Percentiles rank a stretch among this genome's conserved stretches.
These are phyloP conservation scores for Aleurites moluccanus DNA, from an alignment of 441 rosid species.

Conservation along the genomic window DNA sequence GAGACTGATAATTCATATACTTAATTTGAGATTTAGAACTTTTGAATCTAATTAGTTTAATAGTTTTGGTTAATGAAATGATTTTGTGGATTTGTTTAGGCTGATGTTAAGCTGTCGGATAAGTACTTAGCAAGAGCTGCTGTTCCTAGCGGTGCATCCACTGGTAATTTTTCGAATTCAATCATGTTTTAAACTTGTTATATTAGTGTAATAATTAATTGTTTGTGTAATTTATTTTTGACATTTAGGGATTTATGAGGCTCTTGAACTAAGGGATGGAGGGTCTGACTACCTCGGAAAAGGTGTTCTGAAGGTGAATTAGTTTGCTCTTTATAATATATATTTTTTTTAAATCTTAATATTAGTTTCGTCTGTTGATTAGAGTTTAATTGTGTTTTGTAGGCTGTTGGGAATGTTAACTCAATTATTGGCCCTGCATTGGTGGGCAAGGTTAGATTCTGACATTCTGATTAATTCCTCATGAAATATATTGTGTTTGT, in stretches of 20 bases:
- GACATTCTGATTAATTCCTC: neutral
- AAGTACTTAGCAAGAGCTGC: slow-evolving; percentile 62
- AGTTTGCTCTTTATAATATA: neutral
- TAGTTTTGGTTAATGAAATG: neutral
- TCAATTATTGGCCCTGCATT: slow-evolving; percentile 83
- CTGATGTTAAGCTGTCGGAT: slow-evolving; percentile 54
- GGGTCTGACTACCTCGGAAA: slow-evolving; percentile 95
- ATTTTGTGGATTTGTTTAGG: slow-evolving; percentile 33
- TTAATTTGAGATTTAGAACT: too few relatives aligned
- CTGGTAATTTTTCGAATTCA: slow-evolving; percentile 48
- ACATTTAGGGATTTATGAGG: slow-evolving; percentile 77
- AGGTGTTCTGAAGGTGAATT: slow-evolving; percentile 26
- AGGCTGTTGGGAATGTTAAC: slow-evolving; percentile 96
- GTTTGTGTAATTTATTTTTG: neutral
- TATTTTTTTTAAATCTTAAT: neutral
- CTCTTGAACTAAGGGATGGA: slow-evolving; percentile 94
- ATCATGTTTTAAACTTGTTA: neutral
- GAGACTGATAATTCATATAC: neutral
- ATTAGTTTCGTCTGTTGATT: neutral
- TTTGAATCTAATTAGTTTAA: neutral
- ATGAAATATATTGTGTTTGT: neutral
- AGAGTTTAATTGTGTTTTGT: neutral
- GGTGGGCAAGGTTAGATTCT: slow-evolving; percentile 69
- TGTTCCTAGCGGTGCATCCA: slow-evolving; percentile 94
- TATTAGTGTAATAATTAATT: too few relatives aligned